Base-by-base conservation (phyloP, 331 rosid species). In the Pyrus hybrid region DNA sequence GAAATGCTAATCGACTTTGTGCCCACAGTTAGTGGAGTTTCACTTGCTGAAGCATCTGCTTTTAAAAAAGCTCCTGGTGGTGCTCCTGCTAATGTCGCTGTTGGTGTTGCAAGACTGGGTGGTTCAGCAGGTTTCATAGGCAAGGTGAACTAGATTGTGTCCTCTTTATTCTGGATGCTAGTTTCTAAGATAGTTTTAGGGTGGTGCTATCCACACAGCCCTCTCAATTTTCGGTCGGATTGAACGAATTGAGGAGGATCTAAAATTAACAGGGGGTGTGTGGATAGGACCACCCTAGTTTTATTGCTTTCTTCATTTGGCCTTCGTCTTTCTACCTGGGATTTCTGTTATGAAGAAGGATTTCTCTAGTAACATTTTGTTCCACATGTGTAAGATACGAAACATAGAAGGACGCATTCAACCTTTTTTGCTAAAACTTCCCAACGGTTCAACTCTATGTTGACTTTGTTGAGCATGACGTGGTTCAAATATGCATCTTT, bases 81-180 rank as follows among this genome's bases (percentile, higher is more conserved):
- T 76, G 97, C 98, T 74, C 98, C 98, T 71, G 97, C 98, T 62
- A 93, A 93, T 82, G 98, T 93, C 74, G 96, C 97, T 71, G 97
- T 91, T 54, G 98, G 98, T 33, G 80, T 89, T 67, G 69, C 96
- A 17, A 88, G 86, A 88, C 82, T 93, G 3, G 98, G 98, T 41
- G 93, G 96, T 81, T 88, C 96, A 51, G 77, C 96, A 13, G 93
- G 93, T 74, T 91, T 91, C 70, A 80, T 91, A 33, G 97, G 98
- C 85, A 93, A 93, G 97, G 98, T 93, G 71, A 43, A 60, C 37
- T 77, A 62, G 35, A 68, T 74, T 67, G 33, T 17, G 47, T 43
- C 57, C 78, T 70, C 65, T 72, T 70, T 51, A 60, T 25, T 20
- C 22, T 63, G n/a, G 18, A 29, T 41, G 49, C 25, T 17, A 53